Percentiles rank a stretch among this genome's conserved stretches.
Conservation (phyloP, 2,329 filamentous ascomycete species). For the Samsoniella hepiali region DNA sequence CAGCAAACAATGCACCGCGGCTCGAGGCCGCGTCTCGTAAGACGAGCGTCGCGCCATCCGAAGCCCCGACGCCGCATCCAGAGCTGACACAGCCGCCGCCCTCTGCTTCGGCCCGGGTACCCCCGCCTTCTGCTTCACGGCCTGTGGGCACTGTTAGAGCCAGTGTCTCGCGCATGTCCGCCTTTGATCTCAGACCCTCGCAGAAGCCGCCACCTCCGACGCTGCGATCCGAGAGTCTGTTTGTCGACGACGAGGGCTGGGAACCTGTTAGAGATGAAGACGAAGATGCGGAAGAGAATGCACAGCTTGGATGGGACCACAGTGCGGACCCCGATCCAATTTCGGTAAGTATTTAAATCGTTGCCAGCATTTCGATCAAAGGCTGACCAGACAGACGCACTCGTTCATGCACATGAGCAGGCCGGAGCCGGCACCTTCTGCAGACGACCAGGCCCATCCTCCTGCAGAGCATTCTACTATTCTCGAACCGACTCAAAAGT, state of each 20-base stretch:
- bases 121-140: conserved; percentile 32
- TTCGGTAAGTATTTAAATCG: conserved; percentile 39
- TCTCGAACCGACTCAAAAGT: conserved; percentile 69
- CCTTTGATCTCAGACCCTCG: conserved; percentile 49
- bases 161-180: conserved; percentile 34
- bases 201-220: conserved; percentile 55
- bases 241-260: conserved; percentile 76
- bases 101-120: conserved; percentile 26
- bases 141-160: conserved; percentile 34
- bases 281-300: conserved; percentile 62
- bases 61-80: conserved; percentile 24
- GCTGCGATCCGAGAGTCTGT: conserved; percentile 64
- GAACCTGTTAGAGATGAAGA: conserved; percentile 62
- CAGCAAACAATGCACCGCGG: conserved; percentile 35
- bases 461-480: conserved; percentile 29
- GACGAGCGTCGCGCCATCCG: conserved; percentile 38
- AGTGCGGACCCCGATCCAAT: conserved; percentile 56
- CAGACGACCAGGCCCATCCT: conserved; percentile 26
- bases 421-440: conserved; percentile 28
- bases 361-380: background rate
- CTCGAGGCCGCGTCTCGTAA: conserved; percentile 49
- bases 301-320: conserved; percentile 71
- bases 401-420: conserved; percentile 43
- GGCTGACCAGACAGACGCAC: conserved; percentile 40
- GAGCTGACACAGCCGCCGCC: conserved; percentile 20